phyloP scores from a whole-genome alignment of 1,284 basidiomycete species.

The Cerioporus squamosus region DNA sequence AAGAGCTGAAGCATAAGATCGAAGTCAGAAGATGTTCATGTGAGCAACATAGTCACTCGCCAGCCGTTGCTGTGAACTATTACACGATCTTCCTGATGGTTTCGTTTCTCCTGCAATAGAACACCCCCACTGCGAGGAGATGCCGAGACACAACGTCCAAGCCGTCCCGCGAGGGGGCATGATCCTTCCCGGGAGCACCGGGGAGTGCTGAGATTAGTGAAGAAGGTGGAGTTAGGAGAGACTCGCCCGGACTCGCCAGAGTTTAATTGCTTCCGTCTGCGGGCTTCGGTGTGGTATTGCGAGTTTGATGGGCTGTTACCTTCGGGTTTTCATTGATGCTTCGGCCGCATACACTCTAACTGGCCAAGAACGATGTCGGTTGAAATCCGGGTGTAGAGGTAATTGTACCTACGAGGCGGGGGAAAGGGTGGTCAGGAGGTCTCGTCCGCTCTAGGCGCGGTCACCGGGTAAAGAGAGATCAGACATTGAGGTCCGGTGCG shows the following conservation, averaged over 20 bases:
- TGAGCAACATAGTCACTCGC: slow-evolving; percentile 11
- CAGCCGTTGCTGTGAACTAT: slow-evolving; percentile 8
- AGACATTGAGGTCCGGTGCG: no score
- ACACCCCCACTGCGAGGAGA: slow-evolving; percentile 10
- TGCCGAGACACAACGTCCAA: not conserved
- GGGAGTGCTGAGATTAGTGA: not conserved
- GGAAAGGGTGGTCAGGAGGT: slow-evolving; percentile 5
- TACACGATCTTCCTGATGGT: not conserved
- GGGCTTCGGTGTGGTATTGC: no score
- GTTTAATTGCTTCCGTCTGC: no score
- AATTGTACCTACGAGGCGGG: not conserved
- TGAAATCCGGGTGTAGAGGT: slow-evolving; percentile 7
- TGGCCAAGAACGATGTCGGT: not conserved
- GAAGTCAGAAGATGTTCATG: slow-evolving; percentile 6
- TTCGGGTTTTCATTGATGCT: no score
- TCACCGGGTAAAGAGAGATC: not conserved
- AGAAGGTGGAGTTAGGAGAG: not conserved
- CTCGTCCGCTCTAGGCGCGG: not conserved
- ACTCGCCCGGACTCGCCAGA: not conserved
- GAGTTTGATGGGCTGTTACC: no score
- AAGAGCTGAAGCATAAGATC: not conserved
- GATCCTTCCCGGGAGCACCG: not conserved
- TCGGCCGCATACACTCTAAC: no score
- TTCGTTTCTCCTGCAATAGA: not conserved
- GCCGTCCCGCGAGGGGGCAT: not conserved